These are phyloP conservation scores for Penicillium fimorum DNA, from an alignment of 495 filamentous ascomycete genomes.

Conservation along the genomic window DNA sequence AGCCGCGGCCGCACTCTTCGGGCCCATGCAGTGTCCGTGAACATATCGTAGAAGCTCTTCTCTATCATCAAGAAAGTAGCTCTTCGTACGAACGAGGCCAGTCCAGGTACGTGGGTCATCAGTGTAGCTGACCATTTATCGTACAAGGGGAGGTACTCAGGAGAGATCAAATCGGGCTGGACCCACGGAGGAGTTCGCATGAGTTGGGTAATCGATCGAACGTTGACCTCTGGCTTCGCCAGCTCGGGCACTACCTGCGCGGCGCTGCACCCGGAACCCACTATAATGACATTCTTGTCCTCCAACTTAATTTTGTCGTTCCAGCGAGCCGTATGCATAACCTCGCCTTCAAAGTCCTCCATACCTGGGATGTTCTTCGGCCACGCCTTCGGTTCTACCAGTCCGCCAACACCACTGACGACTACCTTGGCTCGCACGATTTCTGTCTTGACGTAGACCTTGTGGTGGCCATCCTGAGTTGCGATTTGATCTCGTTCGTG, in stretches of 20 bases:
- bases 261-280: slow-evolving; percentile 62
- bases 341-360: slow-evolving; percentile 52
- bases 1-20: slow-evolving; percentile 26
- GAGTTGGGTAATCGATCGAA: slow-evolving; percentile 59
- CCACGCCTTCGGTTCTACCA: slow-evolving; percentile 52
- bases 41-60: slow-evolving; percentile 34
- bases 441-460: slow-evolving; percentile 43
- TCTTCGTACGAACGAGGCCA: slow-evolving; percentile 32
- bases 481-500: slow-evolving; percentile 32
- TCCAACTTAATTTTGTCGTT: slow-evolving; percentile 41
- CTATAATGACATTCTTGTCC: slow-evolving; percentile 55
- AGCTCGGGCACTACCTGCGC: slow-evolving; percentile 47
- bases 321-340: slow-evolving; percentile 63
- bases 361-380: slow-evolving; percentile 53
- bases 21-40: slow-evolving; percentile 27
- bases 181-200: slow-evolving; percentile 67
- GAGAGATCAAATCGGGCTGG: slow-evolving; percentile 24
- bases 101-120: slow-evolving; percentile 45
- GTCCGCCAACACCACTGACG: slow-evolving; percentile 53
- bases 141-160: slow-evolving; percentile 26
- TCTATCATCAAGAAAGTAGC: slow-evolving; percentile 39
- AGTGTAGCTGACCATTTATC: slow-evolving; percentile 42
- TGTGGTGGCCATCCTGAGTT: slow-evolving; percentile 33
- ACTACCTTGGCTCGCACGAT: slow-evolving; percentile 55
- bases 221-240: slow-evolving; percentile 38